Evolutionary conservation across 164 flowering plant genomes (phyloP).

Genomic region (Liquidambar formosana): DNA sequence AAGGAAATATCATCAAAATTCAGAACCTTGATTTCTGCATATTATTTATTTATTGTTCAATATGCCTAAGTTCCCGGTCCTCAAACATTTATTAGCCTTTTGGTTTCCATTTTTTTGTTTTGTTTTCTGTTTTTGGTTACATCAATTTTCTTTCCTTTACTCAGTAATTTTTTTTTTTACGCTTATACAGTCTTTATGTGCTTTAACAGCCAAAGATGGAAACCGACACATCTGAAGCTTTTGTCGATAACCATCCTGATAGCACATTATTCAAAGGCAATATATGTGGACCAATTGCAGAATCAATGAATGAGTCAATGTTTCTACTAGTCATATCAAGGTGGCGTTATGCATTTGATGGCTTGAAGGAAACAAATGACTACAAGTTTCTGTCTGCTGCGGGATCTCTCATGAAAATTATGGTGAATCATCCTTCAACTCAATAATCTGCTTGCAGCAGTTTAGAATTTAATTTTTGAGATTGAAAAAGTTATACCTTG

Average conservation of each 20-base stretch:
- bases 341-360: constrained; percentile 87
- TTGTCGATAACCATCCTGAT: constrained; percentile 34
- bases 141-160: background rate
- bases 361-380: constrained; percentile 78
- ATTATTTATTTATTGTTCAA: too few species aligned
- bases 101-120: background rate
- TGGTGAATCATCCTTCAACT: constrained; percentile 50
- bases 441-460: background rate
- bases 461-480: background rate
- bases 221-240: constrained; percentile 28
- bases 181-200: background rate
- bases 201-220: constrained; percentile 40
- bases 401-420: constrained; percentile 78
- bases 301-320: constrained; percentile 86
- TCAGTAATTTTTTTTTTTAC: background rate
- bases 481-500: too few species aligned
- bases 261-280: constrained; percentile 58
- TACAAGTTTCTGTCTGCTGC: constrained; percentile 76
- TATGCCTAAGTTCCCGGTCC: too few species aligned
- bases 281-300: constrained; percentile 91
- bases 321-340: constrained; percentile 68
- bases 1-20: too few species aligned
- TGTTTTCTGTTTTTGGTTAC: background rate
- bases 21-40: too few species aligned
- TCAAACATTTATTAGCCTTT: too few species aligned